phyloP scores from a whole-genome alignment of 352 stramenopile genomes.

The Globisporangium recalcitrans region DNA sequence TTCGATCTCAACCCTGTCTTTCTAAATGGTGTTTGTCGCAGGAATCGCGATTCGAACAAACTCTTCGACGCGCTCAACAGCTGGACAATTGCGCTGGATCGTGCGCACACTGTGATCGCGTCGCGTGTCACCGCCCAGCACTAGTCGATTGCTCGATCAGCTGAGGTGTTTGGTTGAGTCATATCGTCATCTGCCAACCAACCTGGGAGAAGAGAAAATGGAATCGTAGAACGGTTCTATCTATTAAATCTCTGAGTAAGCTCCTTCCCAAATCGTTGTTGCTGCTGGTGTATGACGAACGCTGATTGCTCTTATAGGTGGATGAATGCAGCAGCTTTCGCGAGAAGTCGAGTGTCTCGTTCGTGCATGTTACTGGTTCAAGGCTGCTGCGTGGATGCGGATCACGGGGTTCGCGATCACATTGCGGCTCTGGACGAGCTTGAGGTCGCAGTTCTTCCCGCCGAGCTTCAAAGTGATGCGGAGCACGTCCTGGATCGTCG shows the following conservation, averaged over 20 bases:
- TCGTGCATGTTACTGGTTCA: conserved; percentile 15
- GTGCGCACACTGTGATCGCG: conserved; percentile 41
- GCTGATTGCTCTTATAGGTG: neutral
- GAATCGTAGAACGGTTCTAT: conserved; percentile 21
- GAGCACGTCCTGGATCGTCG: conserved; percentile 79
- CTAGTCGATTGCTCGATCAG: neutral
- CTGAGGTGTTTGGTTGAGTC: neutral
- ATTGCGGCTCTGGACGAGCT: conserved; percentile 75
- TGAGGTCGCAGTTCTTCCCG: conserved; percentile 71
- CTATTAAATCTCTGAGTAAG: conserved; percentile 21
- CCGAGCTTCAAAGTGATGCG: conserved; percentile 55
- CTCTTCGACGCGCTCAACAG: conserved; percentile 65
- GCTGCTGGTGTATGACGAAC: neutral
- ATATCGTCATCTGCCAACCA: neutral
- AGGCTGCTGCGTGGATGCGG: conserved; percentile 38
- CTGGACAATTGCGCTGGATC: conserved; percentile 51
- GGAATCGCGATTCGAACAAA: conserved; percentile 52
- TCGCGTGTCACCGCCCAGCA: conserved; percentile 29
- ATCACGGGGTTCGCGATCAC: conserved; percentile 59
- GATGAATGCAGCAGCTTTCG: neutral
- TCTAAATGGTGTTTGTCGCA: conserved; percentile 14
- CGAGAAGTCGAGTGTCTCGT: neutral
- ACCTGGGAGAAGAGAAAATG: neutral
- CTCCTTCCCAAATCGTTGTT: neutral
- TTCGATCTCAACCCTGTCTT: neutral